Evolutionary conservation across 768 basidiomycete genomes (phyloP).

Genomic region (Lactifluus hygrophoroides): DNA sequence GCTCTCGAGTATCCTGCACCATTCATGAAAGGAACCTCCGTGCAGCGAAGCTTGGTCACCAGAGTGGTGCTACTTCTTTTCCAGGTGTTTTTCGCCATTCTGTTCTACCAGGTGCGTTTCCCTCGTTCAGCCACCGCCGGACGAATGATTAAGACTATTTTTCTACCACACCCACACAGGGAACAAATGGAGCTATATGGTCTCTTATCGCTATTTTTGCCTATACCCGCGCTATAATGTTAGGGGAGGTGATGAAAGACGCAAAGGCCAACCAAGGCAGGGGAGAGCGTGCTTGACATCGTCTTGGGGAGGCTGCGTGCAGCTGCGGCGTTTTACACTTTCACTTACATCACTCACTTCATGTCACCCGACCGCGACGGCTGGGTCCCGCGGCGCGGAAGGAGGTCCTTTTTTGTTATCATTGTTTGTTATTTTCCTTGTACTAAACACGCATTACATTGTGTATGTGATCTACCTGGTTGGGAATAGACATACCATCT

Average conservation of each 20-base stretch:
- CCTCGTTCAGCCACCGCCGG: background rate
- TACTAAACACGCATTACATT: background rate
- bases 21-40: slow-evolving; percentile 39
- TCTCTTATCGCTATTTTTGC: slow-evolving; percentile 62
- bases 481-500: background rate
- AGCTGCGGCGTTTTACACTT: slow-evolving; percentile 13
- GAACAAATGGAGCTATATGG: slow-evolving; percentile 76
- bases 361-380: background rate
- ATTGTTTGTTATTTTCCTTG: background rate
- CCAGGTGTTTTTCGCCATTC: slow-evolving; percentile 50
- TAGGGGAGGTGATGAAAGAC: slow-evolving; percentile 62
- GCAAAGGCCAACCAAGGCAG: slow-evolving; percentile 56
- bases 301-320: slow-evolving; percentile 1
- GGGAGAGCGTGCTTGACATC: slow-evolving; percentile 44
- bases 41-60: slow-evolving; percentile 59
- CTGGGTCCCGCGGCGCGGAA: slow-evolving; percentile 8
- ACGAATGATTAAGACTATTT: background rate
- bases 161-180: slow-evolving; percentile 41
- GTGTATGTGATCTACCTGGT: background rate
- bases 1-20: slow-evolving; percentile 69
- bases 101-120: slow-evolving; percentile 69
- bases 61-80: slow-evolving; percentile 55
- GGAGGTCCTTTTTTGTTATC: background rate
- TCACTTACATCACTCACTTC: too few relatives aligned
- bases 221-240: slow-evolving; percentile 55